These are phyloP conservation scores for Diplosphaera chodatii DNA, from an alignment of 139 green algal species.

Conservation along the genomic window DNA sequence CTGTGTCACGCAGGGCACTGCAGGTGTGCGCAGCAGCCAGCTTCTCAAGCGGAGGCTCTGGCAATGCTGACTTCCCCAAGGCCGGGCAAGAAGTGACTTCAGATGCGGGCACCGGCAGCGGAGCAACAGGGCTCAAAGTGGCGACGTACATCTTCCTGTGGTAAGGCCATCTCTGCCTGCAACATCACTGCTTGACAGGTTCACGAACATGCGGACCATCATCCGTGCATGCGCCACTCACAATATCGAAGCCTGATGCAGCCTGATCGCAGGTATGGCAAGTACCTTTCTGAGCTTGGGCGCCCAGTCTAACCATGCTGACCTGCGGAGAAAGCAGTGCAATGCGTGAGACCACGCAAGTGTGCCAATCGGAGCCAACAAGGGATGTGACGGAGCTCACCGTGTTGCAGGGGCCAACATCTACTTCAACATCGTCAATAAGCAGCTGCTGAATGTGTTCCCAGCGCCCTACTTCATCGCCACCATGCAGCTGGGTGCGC, in stretches of 20 bases:
- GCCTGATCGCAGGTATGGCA: not conserved
- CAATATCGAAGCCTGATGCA: no score
- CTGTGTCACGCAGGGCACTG: not conserved
- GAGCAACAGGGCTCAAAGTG: not conserved
- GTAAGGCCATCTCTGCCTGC: no score
- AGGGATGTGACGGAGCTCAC: no score
- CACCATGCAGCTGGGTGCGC: conserved; percentile 69
- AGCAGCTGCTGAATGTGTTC: conserved; percentile 79
- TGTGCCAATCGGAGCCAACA: no score
- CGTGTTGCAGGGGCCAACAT: conserved; percentile 66
- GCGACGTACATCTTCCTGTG: not conserved
- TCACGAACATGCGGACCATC: no score
- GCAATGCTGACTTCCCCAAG: not conserved
- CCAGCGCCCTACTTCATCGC: conserved; percentile 81
- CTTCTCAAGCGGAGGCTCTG: not conserved
- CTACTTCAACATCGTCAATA: conserved; percentile 90
- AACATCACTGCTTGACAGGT: no score
- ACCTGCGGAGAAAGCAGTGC: no score
- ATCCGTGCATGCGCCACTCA: no score
- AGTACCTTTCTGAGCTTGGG: no score
- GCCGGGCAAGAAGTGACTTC: not conserved
- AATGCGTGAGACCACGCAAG: no score
- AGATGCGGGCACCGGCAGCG: no score
- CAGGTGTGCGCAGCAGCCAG: not conserved
- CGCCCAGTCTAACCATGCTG: no score